Evolutionary conservation across 176 grass and related monocot genomes (phyloP), one percentile per base, ranked within the genome.

Genomic region (maize (Zea mays)): DNA sequence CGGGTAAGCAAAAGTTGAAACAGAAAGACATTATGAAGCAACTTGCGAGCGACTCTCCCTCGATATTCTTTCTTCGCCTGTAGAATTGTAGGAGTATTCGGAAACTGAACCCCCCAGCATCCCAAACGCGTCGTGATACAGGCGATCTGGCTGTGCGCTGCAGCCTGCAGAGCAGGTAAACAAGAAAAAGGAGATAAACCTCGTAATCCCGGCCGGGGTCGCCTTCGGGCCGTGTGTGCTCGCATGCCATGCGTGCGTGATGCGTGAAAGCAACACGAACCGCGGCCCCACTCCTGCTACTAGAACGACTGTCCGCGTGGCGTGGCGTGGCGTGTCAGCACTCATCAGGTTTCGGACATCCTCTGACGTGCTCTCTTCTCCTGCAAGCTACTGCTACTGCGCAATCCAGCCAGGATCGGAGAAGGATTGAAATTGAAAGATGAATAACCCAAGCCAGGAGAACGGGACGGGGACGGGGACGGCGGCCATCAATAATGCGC

Each of bases 221-320:
- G 50, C 64, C 62, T 62, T 77, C 73, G 0, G 73, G 36, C 27
- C 27, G 27, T 27, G 27, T 27, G 27, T 0, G 12, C 42, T 76
- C 12, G 27, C 27, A 27, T 27, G 64, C 72, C 27, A 27, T 43
- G 42, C 65, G 14, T 21, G 66, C 65, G 14, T 17, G 74, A 62
- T 10, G 43, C 42, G 19, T 52, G 74, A 78, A 71, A 78, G 71
- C 62, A 47, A 57, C 61, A 45, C 5, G 10, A 50, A 6, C 33
- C 1, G 12, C 3, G 10, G 27, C 7, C 42, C 27, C 27, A 27
- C 27, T 27, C 27, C 27, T 27, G 27, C 27, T 47, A 10, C 66
- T 4, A 9, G 27, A 50, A 37, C 69, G 8, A 20, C 10, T 9
- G 37, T n/a, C 46, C 44, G 36, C 2, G 27, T 27, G 27, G 27